Evolutionary conservation across 2,329 filamentous ascomycete genomes (phyloP).

Genomic region (Biscogniauxia mediterranea): DNA sequence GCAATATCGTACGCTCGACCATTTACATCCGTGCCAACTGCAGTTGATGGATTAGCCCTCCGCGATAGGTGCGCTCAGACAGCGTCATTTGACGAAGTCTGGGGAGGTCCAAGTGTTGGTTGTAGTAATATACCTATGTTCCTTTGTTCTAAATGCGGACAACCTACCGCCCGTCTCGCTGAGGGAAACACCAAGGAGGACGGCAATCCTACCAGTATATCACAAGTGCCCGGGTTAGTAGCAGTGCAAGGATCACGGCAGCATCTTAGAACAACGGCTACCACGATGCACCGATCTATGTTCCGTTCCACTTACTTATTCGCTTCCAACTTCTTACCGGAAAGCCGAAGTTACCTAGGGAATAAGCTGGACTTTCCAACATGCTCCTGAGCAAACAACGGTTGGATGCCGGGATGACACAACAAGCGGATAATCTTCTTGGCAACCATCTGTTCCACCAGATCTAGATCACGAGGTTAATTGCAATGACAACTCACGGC

Average conservation of each 20-base stretch:
- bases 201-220: not conserved
- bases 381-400: not conserved
- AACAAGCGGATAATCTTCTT: not conserved
- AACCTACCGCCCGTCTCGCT: not conserved
- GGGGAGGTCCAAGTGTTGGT: not conserved
- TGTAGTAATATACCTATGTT: not conserved
- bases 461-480: not conserved
- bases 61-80: not conserved
- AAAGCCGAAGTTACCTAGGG: not conserved
- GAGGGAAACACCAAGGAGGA: not conserved
- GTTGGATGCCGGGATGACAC: not conserved
- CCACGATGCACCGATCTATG: not conserved
- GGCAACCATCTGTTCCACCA: not conserved
- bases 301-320: not conserved
- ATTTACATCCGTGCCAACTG: not conserved
- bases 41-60: not conserved
- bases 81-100: not conserved
- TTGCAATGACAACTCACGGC: not conserved
- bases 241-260: not conserved
- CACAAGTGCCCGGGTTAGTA: not conserved
- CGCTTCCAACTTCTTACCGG: not conserved
- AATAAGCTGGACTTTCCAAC: not conserved
- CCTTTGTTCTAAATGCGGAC: not conserved
- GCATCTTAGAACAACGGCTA: not conserved
- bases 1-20: not conserved